Evolutionary conservation across 2,329 filamentous ascomycete species (phyloP).

Genomic region (Aureobasidium musti): DNA sequence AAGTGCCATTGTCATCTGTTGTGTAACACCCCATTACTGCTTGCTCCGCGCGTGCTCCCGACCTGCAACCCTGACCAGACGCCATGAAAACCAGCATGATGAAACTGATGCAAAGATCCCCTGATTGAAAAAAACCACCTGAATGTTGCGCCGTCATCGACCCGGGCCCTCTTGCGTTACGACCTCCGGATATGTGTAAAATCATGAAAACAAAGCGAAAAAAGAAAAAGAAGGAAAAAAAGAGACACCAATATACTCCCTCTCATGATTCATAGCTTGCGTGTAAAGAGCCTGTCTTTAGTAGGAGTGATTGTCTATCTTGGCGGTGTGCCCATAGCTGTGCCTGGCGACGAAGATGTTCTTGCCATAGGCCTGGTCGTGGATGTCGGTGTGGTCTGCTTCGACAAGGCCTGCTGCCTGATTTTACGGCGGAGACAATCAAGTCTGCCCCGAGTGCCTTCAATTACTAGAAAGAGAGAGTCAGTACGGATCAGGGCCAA

Average conservation of each 20-base stretch:
- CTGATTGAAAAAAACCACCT: neutral
- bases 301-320: neutral
- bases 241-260: slow-evolving; percentile 9
- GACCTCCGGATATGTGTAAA: slow-evolving; percentile 13
- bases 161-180: neutral
- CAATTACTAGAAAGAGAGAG: slow-evolving; percentile 24
- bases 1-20: neutral
- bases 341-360: slow-evolving; percentile 23
- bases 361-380: slow-evolving; percentile 14
- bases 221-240: neutral
- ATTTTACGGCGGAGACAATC: slow-evolving; percentile 29
- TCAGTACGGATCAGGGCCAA: slow-evolving; percentile 7
- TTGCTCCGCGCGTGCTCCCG: slow-evolving; percentile 4
- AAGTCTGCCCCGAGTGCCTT: slow-evolving; percentile 30
- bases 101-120: neutral
- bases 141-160: neutral
- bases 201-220: neutral
- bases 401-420: slow-evolving; percentile 24
- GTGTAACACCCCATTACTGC: neutral
- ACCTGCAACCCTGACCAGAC: neutral
- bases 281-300: neutral
- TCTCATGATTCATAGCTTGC: slow-evolving; percentile 20
- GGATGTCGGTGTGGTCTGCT: slow-evolving; percentile 10
- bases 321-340: slow-evolving; percentile 21
- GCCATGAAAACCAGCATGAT: slow-evolving; percentile 5